Evolutionary conservation across 2,329 filamentous ascomycete genomes (phyloP).

Genomic region (Pestalotiopsis sp.): DNA sequence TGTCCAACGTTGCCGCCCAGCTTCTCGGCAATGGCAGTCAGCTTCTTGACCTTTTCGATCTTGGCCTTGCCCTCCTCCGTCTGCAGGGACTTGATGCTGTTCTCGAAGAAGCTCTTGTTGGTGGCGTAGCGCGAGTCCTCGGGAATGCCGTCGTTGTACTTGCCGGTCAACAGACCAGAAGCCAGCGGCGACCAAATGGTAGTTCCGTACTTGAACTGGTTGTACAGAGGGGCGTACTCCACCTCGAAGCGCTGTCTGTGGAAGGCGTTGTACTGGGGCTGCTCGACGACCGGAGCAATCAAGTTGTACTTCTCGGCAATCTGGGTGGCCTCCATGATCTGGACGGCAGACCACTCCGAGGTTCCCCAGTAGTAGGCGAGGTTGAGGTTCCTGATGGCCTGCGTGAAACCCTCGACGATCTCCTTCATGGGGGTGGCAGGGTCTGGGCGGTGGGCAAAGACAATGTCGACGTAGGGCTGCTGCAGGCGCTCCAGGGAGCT

Average conservation of each 20-base stretch:
- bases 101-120: constrained; percentile 62
- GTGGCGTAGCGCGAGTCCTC: constrained; percentile 65
- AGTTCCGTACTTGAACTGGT: constrained; percentile 60
- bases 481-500: constrained; percentile 60
- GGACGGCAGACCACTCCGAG: constrained; percentile 59
- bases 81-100: constrained; percentile 62
- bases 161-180: constrained; percentile 61
- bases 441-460: constrained; percentile 65
- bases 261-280: constrained; percentile 64
- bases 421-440: constrained; percentile 62
- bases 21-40: constrained; percentile 58
- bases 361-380: constrained; percentile 61
- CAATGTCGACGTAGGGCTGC: constrained; percentile 67
- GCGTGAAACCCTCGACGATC: constrained; percentile 57
- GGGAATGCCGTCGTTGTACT: constrained; percentile 67
- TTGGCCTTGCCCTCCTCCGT: constrained; percentile 59
- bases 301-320: constrained; percentile 60
- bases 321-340: constrained; percentile 61
- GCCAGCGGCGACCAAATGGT: constrained; percentile 52
- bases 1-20: constrained; percentile 56
- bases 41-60: constrained; percentile 46
- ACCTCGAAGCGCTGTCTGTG: constrained; percentile 63
- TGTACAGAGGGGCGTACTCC: constrained; percentile 60
- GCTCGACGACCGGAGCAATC: constrained; percentile 51
- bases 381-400: constrained; percentile 55